Evolutionary conservation across 1,284 basidiomycete species (phyloP).

Genomic region (Malassezia sympodialis): DNA sequence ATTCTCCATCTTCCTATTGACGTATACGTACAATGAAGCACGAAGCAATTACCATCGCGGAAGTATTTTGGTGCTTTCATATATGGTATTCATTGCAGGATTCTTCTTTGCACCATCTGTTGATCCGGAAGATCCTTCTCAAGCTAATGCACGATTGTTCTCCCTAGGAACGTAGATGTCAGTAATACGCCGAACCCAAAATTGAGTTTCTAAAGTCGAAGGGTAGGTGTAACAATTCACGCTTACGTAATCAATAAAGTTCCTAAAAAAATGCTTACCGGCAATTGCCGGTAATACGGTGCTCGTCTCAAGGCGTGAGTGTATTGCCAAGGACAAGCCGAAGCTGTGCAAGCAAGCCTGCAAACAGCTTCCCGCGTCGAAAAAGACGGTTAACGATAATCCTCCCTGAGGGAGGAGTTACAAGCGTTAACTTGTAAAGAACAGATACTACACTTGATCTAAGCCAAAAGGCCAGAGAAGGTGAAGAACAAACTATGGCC

Average conservation of each 20-base stretch:
- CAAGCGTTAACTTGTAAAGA: constrained; percentile 30
- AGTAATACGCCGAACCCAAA: neutral
- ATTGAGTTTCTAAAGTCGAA: too few species aligned
- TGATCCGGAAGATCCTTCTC: constrained; percentile 8
- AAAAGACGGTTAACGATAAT: constrained; percentile 25
- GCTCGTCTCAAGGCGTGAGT: constrained; percentile 26
- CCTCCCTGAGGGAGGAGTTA: constrained; percentile 22
- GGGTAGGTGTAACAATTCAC: too few species aligned
- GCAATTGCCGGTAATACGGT: constrained; percentile 14
- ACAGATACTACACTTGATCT: constrained; percentile 39
- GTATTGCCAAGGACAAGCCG: constrained; percentile 26
- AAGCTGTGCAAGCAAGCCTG: constrained; percentile 21
- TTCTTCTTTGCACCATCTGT: constrained; percentile 42
- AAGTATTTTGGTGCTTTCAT: constrained; percentile 39
- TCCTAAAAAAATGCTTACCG: constrained; percentile 7
- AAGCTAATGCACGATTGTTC: neutral
- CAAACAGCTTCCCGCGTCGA: constrained; percentile 15
- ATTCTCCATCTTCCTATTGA: constrained; percentile 69
- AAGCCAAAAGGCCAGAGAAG: constrained; percentile 33
- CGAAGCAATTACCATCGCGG: constrained; percentile 73
- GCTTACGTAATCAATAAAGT: constrained; percentile 14
- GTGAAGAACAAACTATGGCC: constrained; percentile 11
- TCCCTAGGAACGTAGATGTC: neutral
- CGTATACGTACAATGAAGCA: constrained; percentile 97
- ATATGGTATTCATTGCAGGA: constrained; percentile 41